These are phyloP conservation scores for Backusella parvicylindrica DNA, from an alignment of 192 early-diverging fungal genomes.

Conservation along the genomic window DNA sequence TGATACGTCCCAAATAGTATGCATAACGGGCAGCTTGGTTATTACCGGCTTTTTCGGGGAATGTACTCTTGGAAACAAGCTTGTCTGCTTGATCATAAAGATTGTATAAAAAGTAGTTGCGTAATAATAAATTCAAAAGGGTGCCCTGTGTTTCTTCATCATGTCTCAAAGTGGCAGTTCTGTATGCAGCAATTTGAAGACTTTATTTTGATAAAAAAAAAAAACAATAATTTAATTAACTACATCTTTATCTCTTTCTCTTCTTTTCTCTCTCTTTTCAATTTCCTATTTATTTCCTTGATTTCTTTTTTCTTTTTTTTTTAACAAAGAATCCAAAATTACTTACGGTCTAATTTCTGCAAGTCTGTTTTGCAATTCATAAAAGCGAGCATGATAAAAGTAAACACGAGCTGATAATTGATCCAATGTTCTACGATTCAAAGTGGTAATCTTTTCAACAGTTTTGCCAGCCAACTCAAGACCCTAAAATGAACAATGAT, in stretches of 20 bases:
- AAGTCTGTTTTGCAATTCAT: slow-evolving; percentile 69
- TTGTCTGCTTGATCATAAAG: slow-evolving; percentile 98
- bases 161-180: slow-evolving; percentile 86
- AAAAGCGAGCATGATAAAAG: slow-evolving; percentile 93
- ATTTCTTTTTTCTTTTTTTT: neutral
- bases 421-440: slow-evolving; percentile 90
- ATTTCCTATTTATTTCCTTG: neutral
- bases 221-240: neutral
- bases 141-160: slow-evolving; percentile 93
- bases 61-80: slow-evolving; percentile 86
- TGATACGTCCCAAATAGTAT: slow-evolving; percentile 95
- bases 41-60: slow-evolving; percentile 90
- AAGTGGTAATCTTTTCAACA: slow-evolving; percentile 54
- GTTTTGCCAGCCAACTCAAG: slow-evolving; percentile 62
- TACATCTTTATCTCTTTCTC: neutral
- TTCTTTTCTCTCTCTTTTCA: neutral
- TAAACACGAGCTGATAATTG: slow-evolving; percentile 84
- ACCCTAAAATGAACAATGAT: slow-evolving; percentile 45
- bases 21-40: slow-evolving; percentile 92
- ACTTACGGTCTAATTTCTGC: slow-evolving; percentile 75
- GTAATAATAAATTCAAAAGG: slow-evolving; percentile 85
- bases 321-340: too few species aligned
- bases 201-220: slow-evolving; percentile 27
- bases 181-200: slow-evolving; percentile 74
- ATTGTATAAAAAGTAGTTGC: slow-evolving; percentile 93